Conservation (phyloP, 352 stramenopile genomes). For the Phytophthora sp. region DNA sequence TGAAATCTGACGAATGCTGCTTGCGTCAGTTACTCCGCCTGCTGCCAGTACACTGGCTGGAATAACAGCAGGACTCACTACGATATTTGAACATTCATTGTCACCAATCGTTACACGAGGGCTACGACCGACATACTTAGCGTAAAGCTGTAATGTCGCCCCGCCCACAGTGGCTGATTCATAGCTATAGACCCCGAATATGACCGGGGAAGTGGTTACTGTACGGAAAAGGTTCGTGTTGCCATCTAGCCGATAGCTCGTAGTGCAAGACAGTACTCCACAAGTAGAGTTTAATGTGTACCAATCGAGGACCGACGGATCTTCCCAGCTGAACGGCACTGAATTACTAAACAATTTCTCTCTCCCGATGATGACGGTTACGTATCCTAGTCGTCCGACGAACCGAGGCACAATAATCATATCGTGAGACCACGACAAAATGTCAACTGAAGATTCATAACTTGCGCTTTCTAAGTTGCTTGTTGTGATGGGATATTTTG, state of each 20-base stretch:
- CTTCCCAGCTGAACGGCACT: constrained; percentile 61
- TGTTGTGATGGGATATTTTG: constrained; percentile 40
- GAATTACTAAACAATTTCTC: constrained; percentile 57
- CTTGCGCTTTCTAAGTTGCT: constrained; percentile 28
- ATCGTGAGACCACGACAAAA: constrained; percentile 50
- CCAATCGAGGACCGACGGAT: constrained; percentile 63
- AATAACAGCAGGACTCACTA: constrained; percentile 25
- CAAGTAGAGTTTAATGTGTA: constrained; percentile 53
- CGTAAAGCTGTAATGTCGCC: constrained; percentile 53
- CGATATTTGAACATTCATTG: constrained; percentile 38
- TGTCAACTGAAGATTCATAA: constrained; percentile 17
- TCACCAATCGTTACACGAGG: constrained; percentile 40
- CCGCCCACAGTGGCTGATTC: constrained; percentile 50
- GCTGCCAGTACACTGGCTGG: constrained; percentile 29
- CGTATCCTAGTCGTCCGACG: constrained; percentile 49
- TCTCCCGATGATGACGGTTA: constrained; percentile 53
- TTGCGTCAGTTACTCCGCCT: constrained; percentile 24
- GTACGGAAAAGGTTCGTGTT: constrained; percentile 47
- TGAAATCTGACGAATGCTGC: constrained; percentile 43
- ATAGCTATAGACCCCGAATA: constrained; percentile 35
- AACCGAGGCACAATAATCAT: constrained; percentile 47
- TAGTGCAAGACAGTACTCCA: constrained; percentile 48
- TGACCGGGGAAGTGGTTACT: constrained; percentile 17
- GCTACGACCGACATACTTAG: constrained; percentile 59
- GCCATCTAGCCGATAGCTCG: constrained; percentile 51